Conservation (phyloP, 2,329 filamentous ascomycete genomes). For the Rachicladosporium sp. region DNA sequence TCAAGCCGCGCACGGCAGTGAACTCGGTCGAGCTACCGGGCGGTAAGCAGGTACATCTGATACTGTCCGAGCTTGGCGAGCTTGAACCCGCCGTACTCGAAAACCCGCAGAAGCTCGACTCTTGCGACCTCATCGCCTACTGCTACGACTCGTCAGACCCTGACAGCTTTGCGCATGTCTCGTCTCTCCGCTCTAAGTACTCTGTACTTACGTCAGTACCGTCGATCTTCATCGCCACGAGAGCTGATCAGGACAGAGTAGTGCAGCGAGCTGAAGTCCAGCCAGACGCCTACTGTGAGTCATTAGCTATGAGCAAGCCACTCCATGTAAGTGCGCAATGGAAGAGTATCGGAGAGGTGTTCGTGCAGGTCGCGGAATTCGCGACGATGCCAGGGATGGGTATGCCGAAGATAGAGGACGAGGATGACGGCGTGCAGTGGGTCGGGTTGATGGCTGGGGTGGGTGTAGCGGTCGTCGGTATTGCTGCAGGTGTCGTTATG, state of each 20-base stretch:
- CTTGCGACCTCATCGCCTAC: constrained; percentile 89
- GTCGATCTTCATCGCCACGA: constrained; percentile 81
- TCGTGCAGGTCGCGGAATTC: constrained; percentile 80
- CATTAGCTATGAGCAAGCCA: constrained; percentile 77
- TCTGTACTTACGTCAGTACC: constrained; percentile 81
- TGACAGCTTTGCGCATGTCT: constrained; percentile 87
- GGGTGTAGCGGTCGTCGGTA: constrained; percentile 4
- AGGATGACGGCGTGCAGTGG: constrained; percentile 32
- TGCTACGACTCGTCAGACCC: constrained; percentile 95
- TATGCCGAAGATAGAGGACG: constrained; percentile 82
- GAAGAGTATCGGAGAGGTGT: constrained; percentile 87
- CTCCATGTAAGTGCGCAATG: constrained; percentile 91
- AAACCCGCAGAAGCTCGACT: constrained; percentile 77
- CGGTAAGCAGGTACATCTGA: constrained; percentile 93
- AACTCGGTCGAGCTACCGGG: constrained; percentile 94
- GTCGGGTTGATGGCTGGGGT: constrained; percentile 3
- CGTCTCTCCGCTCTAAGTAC: constrained; percentile 64
- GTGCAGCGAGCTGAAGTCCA: constrained; percentile 87
- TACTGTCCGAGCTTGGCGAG: constrained; percentile 88
- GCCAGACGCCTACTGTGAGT: constrained; percentile 80
- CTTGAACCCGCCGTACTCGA: constrained; percentile 91
- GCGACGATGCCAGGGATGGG: constrained; percentile 80
- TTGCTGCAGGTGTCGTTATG: constrained; percentile 5
- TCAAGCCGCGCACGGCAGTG: constrained; percentile 84
- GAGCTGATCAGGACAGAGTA: constrained; percentile 91